Evolutionary conservation across 1,139 yeast species (phyloP), one percentile per base, ranked within the genome.

Genomic region (Hyphopichia khmerensis): DNA sequence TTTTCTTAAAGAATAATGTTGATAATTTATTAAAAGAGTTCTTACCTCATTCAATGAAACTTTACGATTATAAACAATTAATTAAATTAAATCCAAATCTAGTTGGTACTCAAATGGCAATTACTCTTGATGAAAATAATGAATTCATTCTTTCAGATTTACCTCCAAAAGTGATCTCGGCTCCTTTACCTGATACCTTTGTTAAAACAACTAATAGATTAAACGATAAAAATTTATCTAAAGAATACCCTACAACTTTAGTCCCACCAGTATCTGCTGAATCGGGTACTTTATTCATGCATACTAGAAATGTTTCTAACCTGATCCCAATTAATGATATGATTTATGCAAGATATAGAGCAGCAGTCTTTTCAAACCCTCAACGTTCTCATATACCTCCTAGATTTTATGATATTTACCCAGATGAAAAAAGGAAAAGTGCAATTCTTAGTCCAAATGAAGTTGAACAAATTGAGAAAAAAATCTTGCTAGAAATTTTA

Each of bases 401-500:
- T 2, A 56, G 52, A 24, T 62, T 72, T 44, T 55, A 60, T 18
- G 59, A 59, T 1, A 36, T 65, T 17, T 67, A 60, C 41, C 72
- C 75, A 1, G 59, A 64, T 26, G 72, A 67, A 32, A 41, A 53
- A 3, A 56, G 55, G 31, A 14, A 24, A 16, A 26, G 33, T 26
- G 46, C 50, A 7, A 48, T 52, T 4, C 49, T 65, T 24, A 44
- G 67, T 14, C 40, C 52, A 7, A 48, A 52, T 9, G 42, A 45
- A 8, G 53, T 64, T 19, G 61, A 62, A 18, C 52, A 52, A 17
- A 53, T 71, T 43, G 65, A 71, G 44, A 60, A 57, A 38, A 63
- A 61, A 40, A 42, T 73, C 1, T 52, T 69, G 15, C 57, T 71
- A 36, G 78, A 73, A 41, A 51, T 70, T 1, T 57, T 73, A 35